Base-by-base conservation (phyloP, 2,329 filamentous ascomycete species). In the Arachnomyces sp. region DNA sequence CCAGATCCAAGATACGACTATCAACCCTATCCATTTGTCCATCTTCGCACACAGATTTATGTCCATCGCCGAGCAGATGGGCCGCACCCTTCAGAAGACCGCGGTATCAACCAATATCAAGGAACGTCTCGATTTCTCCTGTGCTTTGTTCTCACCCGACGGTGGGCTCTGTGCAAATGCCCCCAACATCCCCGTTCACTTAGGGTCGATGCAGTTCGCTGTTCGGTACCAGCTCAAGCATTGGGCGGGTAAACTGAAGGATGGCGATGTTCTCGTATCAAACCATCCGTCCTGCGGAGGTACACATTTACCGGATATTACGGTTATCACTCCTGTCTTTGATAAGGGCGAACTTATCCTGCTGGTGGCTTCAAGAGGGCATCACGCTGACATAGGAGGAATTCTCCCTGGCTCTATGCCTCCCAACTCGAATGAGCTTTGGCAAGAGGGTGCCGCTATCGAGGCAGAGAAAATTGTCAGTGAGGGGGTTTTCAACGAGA, bases 191-290 rank as follows among this genome's bases (percentile, higher is more conserved):
- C 85, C 85, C 0, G 84, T 89, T 1, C 85, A 90, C 56, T 67
- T 92, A 8, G 84, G 84, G 18, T 86, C 81, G 35, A 88, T 90
- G 84, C 84, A 82, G n/a, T 89, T 84, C 7, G 88, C 84, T 36
- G 83, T 90, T 2, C 72, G 76, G 43, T 83, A 83, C 35, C 84
- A 90, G 63, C 81, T 84, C 4, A 74, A 83, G 50, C 81, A 85
- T 30, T 88, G 82, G 82, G 72, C 75, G 49, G 82, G 80, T 12
- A 82, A 79, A 49, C 65, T 89, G 20, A 80, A 82, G 49, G 78
- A 73, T 35, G 84, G 84, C 16, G 84, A 90, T 56, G 83, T 88
- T 0, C 72, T 90, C 34, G 80, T 87, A 6, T 81, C 82, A 0
- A 90, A 90, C 50, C 84, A 88, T 52, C 84, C 84, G 0, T 81